Evolutionary conservation across 1,139 yeast species (phyloP), one percentile per base, ranked within the genome.

Genomic region (Arxiozyma heterogenica): DNA sequence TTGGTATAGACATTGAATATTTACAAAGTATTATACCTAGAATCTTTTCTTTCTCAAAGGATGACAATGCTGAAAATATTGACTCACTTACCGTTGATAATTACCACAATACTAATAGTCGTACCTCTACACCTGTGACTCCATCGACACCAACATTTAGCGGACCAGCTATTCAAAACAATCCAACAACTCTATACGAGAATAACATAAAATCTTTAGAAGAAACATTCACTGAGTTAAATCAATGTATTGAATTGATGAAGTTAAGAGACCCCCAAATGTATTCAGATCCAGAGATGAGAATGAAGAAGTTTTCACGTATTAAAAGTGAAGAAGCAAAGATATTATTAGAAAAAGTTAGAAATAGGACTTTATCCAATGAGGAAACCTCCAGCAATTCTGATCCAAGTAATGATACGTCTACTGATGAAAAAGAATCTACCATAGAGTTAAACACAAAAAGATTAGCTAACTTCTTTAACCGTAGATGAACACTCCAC

Each of bases 291-390:
- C 78, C 79, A 23, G 72, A 75, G 30, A 67, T 74, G 12, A 75
- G 89, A 58, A 74, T 78, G 77, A 77, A 82, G 59, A 80, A 80
- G 55, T 85, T 78, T 62, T 81, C 82, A 56, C 77, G 85, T 48
- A 75, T 85, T 48, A 78, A 77, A 57, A 81, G 83, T 0, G 86
- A 81, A 50, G 78, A 77, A 54, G 89, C 87, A 2, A 68, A 75
- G 50, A 61, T 66, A 20, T 67, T 83, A 54, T 68, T 83, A 25
- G 73, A 73, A 30, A 83, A 82, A 59, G 62, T 64, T 18, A 58
- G 55, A 34, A 48, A 54, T 3, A 52, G 55, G 7, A 43, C 54
- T 8, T 53, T 55, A 4, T 54, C 44, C 44, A 39, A 54, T 1
- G 52, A 55, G 17, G 41, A 15, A 9, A 34, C 44, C 12, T 20